Evolutionary conservation across 495 filamentous ascomycete genomes (phyloP).

Genomic region (Delitschia confertaspora): DNA sequence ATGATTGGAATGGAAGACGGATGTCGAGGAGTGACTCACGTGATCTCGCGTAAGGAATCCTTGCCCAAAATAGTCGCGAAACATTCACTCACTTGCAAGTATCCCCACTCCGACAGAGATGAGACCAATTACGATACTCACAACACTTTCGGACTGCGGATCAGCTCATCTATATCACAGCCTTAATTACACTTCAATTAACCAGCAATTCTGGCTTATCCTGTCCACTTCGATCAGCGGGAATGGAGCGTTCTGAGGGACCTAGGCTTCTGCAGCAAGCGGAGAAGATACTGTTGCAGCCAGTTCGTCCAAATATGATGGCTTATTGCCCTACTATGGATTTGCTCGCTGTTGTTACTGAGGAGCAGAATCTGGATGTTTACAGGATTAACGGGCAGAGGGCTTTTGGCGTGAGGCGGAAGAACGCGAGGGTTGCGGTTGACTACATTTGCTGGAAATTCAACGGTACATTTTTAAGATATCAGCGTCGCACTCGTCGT

Average conservation of each 20-base stretch:
- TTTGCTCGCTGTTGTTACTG: conserved; percentile 61
- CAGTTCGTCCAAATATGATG: conserved; percentile 48
- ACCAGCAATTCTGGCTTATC: too few species aligned
- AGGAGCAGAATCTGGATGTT: conserved; percentile 52
- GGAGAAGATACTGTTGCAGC: conserved; percentile 49
- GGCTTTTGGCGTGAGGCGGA: conserved; percentile 52
- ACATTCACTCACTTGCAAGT: too few species aligned
- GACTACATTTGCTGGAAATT: conserved; percentile 63
- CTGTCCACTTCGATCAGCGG: too few species aligned
- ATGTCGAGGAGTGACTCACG: too few species aligned
- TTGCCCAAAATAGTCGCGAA: too few species aligned
- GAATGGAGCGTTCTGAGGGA: conserved; percentile 13
- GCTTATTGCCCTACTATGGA: conserved; percentile 78
- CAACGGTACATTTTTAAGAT: conserved; percentile 48
- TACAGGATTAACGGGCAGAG: conserved; percentile 61
- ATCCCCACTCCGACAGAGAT: too few species aligned
- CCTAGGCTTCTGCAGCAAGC: conserved; percentile 31
- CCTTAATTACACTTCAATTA: too few species aligned
- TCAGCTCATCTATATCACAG: too few species aligned
- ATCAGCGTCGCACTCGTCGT: neutral
- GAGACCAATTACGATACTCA: too few species aligned
- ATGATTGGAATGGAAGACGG: too few species aligned
- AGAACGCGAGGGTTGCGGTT: conserved; percentile 41
- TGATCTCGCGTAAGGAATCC: too few species aligned
- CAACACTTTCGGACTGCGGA: too few species aligned